A percentile compares a stretch with the other conserved stretches of the same genome.
These are phyloP conservation scores for Lentinula guzmanii DNA, from an alignment of 768 basidiomycete genomes.

Conservation along the genomic window DNA sequence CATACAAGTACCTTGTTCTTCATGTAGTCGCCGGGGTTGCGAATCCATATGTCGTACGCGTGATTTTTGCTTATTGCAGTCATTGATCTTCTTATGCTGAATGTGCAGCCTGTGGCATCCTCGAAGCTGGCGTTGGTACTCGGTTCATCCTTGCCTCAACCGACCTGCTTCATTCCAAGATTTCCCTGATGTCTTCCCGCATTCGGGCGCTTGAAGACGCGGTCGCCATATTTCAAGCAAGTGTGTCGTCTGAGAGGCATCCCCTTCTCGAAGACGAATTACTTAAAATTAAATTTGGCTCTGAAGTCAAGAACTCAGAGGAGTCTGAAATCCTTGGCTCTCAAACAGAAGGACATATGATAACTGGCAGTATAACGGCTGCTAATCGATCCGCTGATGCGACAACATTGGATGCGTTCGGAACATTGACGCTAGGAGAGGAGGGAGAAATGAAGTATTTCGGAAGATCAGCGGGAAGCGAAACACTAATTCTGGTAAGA, in stretches of 20 bases:
- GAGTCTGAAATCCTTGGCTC: slow-evolving; percentile 18
- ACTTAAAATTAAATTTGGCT: slow-evolving; percentile 50
- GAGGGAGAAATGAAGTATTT: slow-evolving; percentile 60
- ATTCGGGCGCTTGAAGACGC: slow-evolving; percentile 69
- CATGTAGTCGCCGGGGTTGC: slow-evolving; percentile 51
- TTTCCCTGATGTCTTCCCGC: slow-evolving; percentile 59
- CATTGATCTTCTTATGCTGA: background rate
- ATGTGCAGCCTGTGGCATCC: slow-evolving; percentile 35
- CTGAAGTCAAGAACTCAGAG: slow-evolving; percentile 33
- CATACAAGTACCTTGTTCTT: slow-evolving; percentile 39
- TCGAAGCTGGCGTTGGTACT: background rate
- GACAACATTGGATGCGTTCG: slow-evolving; percentile 46
- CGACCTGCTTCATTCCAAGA: slow-evolving; percentile 59
- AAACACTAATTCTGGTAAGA: slow-evolving; percentile 1
- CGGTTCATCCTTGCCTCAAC: slow-evolving; percentile 67
- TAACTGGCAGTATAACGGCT: background rate
- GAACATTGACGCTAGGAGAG: slow-evolving; percentile 55
- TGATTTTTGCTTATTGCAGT: background rate
- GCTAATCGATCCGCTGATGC: background rate
- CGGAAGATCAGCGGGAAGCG: slow-evolving; percentile 35
- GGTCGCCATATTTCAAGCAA: slow-evolving; percentile 53
- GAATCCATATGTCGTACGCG: slow-evolving; percentile 47
- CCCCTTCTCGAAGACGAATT: slow-evolving; percentile 51
- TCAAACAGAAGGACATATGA: slow-evolving; percentile 18
- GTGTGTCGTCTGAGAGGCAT: slow-evolving; percentile 51